Percentiles rank a stretch among this genome's conserved stretches.
Evolutionary conservation across 2,329 filamentous ascomycete species (phyloP).

Genomic region (Cryphonectria radicalis): DNA sequence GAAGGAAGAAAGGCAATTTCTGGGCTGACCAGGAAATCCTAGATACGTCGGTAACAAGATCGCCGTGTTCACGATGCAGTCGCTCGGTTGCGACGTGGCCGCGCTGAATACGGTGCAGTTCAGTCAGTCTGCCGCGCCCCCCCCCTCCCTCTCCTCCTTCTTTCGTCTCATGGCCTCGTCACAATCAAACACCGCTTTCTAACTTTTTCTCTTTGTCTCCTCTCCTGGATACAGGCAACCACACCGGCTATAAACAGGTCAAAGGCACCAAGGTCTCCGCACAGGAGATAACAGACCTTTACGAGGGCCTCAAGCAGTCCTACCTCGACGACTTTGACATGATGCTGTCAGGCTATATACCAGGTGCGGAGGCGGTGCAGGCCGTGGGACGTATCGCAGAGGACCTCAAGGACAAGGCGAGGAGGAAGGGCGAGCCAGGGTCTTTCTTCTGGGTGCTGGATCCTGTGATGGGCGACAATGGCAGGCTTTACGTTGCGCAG

Average conservation of each 20-base stretch:
- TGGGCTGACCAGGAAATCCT: constrained; percentile 30
- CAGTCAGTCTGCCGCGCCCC: constrained; percentile 71
- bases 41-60: constrained; percentile 99
- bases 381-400: constrained; percentile 83
- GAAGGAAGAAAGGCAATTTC: too few relatives aligned
- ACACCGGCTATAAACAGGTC: constrained; percentile 89
- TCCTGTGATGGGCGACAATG: constrained; percentile 98
- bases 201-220: neutral
- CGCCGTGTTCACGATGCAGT: constrained; percentile 92
- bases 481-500: constrained; percentile 85
- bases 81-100: constrained; percentile 89
- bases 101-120: constrained; percentile 97
- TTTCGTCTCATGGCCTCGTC: too few relatives aligned
- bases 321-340: constrained; percentile 90
- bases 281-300: constrained; percentile 81
- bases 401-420: constrained; percentile 72
- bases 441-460: constrained; percentile 97
- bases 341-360: constrained; percentile 93
- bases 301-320: constrained; percentile 80
- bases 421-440: constrained; percentile 58
- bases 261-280: constrained; percentile 83
- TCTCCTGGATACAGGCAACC: constrained; percentile 69
- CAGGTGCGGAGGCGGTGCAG: constrained; percentile 81
- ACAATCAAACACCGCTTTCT: constrained; percentile 1
- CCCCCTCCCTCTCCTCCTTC: neutral